Percentiles rank a stretch among this genome's conserved stretches.
These are phyloP conservation scores for Aspergillus niger DNA, from an alignment of 2,329 filamentous ascomycete species.

Conservation along the genomic window DNA sequence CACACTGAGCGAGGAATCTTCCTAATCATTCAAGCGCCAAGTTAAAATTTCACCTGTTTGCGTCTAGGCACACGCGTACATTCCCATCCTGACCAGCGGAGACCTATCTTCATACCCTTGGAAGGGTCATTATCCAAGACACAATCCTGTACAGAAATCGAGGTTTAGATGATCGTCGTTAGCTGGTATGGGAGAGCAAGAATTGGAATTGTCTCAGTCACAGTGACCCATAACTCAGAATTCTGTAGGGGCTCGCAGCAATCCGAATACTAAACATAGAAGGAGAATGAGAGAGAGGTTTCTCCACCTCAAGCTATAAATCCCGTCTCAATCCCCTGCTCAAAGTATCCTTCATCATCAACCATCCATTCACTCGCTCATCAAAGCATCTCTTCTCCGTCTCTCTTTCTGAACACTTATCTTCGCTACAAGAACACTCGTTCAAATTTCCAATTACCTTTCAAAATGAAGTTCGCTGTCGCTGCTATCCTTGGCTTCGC, in stretches of 20 bases:
- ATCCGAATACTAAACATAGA: no score
- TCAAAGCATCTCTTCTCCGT: neutral
- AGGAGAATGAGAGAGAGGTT: neutral
- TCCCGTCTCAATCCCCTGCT: neutral
- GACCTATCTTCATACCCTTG: neutral
- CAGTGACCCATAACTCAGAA: neutral
- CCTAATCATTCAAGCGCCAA: neutral
- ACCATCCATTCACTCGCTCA: neutral
- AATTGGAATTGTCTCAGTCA: neutral
- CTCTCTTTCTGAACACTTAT: neutral
- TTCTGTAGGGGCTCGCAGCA: neutral
- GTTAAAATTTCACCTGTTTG: neutral
- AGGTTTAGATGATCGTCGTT: neutral
- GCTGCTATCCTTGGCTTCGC: neutral
- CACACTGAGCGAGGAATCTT: no score
- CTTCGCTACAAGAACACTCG: neutral
- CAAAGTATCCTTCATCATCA: neutral
- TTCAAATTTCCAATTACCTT: neutral
- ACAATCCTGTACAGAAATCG: neutral
- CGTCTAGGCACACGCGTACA: neutral
- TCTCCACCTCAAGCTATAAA: neutral
- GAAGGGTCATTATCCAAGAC: neutral
- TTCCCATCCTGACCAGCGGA: neutral
- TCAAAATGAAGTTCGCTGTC: neutral
- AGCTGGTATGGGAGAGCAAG: neutral